Evolutionary conservation across 2,329 filamentous ascomycete genomes (phyloP).

Genomic region (Monascus ruber): DNA sequence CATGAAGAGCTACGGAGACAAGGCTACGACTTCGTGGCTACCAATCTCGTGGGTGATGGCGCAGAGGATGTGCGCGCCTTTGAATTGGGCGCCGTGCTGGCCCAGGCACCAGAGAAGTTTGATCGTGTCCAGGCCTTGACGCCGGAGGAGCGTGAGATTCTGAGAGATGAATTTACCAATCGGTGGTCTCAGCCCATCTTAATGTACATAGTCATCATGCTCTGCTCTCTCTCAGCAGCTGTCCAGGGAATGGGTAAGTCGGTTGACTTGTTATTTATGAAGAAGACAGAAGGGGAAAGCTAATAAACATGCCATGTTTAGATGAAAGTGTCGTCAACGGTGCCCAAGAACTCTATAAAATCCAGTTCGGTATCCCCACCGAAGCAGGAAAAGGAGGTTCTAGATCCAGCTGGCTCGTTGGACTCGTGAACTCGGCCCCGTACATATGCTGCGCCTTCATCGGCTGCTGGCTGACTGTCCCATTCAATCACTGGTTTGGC

Average conservation of each 20-base stretch:
- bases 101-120: constrained; percentile 42
- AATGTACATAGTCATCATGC: constrained; percentile 54
- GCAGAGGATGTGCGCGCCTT: constrained; percentile 47
- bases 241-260: constrained; percentile 55
- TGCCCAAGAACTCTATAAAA: constrained; percentile 54
- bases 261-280: not conserved
- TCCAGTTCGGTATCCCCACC: constrained; percentile 45
- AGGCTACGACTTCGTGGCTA: constrained; percentile 48
- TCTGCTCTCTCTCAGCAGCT: constrained; percentile 57
- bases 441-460: constrained; percentile 55
- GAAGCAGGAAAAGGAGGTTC: constrained; percentile 27
- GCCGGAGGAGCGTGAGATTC: constrained; percentile 44
- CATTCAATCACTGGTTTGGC: constrained; percentile 59
- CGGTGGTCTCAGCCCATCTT: constrained; percentile 58
- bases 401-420: constrained; percentile 48
- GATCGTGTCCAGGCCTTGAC: constrained; percentile 43
- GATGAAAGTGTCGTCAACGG: constrained; percentile 61
- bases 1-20: constrained; percentile 42
- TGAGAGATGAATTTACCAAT: constrained; percentile 51
- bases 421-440: constrained; percentile 47
- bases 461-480: constrained; percentile 63
- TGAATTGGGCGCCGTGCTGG: constrained; percentile 48
- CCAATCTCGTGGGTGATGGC: constrained; percentile 43
- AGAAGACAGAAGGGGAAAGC: not conserved
- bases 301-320: constrained; percentile 7